Evolutionary conservation across 805 yeast genomes (phyloP).

Genomic region (Starmerella vitae): DNA sequence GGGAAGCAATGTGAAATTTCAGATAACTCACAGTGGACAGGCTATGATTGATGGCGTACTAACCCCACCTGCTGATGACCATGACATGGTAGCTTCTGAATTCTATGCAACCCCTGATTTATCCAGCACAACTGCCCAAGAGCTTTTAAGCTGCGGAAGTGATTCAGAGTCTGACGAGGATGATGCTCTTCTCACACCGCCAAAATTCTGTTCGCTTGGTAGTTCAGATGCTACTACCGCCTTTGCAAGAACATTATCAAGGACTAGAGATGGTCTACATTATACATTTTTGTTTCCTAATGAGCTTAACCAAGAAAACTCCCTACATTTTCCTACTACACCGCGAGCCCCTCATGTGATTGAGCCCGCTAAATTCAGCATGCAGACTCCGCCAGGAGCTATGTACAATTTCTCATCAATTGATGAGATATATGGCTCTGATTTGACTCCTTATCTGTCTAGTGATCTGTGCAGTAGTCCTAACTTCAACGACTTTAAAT

Average conservation of each 20-base stretch:
- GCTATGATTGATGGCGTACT: slow-evolving; percentile 4
- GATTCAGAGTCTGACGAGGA: slow-evolving; percentile 12
- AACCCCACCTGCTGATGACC: not conserved
- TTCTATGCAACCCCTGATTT: too few species aligned
- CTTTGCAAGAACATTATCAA: slow-evolving; percentile 16
- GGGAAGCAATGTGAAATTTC: slow-evolving; percentile 10
- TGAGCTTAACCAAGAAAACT: slow-evolving; percentile 11
- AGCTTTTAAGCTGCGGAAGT: slow-evolving; percentile 1
- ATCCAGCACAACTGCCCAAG: too few species aligned
- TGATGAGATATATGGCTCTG: slow-evolving; percentile 9
- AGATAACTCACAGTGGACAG: slow-evolving; percentile 6
- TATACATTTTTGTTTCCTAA: slow-evolving; percentile 16
- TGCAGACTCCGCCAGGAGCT: slow-evolving; percentile 18
- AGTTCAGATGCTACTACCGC: slow-evolving; percentile 18
- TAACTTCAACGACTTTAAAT: too few species aligned
- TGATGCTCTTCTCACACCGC: slow-evolving; percentile 11
- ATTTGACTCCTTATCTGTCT: slow-evolving; percentile 16
- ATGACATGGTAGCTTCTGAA: too few species aligned
- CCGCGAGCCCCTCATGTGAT: slow-evolving; percentile 9
- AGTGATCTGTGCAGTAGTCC: too few species aligned
- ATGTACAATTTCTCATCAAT: slow-evolving; percentile 6
- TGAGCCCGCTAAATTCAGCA: slow-evolving; percentile 4
- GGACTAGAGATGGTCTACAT: slow-evolving; percentile 14
- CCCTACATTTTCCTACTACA: slow-evolving; percentile 9
- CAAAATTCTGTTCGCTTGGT: slow-evolving; percentile 15